phyloP scores from a whole-genome alignment of 805 yeast species.

The Saturnispora sekii region DNA sequence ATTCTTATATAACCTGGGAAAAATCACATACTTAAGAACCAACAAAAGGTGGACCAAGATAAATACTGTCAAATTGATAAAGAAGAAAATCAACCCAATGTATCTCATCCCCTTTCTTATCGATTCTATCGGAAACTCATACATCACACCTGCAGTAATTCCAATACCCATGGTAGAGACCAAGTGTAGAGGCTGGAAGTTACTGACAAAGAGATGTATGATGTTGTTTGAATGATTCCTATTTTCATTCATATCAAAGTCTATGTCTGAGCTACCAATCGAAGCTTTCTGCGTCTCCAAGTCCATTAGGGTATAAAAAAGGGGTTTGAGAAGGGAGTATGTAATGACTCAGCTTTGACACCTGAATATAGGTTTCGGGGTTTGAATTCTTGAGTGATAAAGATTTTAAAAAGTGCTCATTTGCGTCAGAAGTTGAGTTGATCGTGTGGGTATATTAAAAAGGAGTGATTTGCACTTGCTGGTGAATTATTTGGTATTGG shows the following conservation, averaged over 20 bases:
- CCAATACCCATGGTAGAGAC: slow-evolving; percentile 84
- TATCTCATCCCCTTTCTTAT: slow-evolving; percentile 20
- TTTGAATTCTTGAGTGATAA: no score
- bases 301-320: not conserved
- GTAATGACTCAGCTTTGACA: no score
- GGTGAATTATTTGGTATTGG: no score
- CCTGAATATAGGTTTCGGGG: no score
- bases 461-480: no score
- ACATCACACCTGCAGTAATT: slow-evolving; percentile 51
- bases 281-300: no score
- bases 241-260: not conserved
- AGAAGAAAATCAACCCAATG: slow-evolving; percentile 56
- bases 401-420: no score
- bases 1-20: slow-evolving; percentile 17
- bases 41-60: slow-evolving; percentile 34
- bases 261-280: not conserved
- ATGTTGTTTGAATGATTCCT: not conserved
- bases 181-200: slow-evolving; percentile 49
- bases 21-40: slow-evolving; percentile 29
- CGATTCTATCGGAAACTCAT: slow-evolving; percentile 55
- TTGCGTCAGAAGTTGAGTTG: no score
- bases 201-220: slow-evolving; percentile 6
- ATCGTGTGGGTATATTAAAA: no score
- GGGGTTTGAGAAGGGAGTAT: not conserved
- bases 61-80: slow-evolving; percentile 41